Base-by-base conservation (phyloP, 2,329 filamentous ascomycete species). In the Trichoderma endophyticum region DNA sequence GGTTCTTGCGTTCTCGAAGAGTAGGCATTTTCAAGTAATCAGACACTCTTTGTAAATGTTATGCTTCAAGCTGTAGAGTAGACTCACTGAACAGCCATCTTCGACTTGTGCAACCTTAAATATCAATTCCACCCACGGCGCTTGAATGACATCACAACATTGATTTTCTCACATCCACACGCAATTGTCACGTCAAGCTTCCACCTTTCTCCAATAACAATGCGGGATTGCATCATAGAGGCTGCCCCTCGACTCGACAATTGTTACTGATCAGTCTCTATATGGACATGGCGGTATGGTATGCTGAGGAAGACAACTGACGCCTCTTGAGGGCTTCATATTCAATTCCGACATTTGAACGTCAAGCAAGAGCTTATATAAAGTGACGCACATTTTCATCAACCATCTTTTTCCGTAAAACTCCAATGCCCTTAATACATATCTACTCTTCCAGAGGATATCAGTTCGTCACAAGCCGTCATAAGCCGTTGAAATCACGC, bases 1-100 rank as follows among this genome's bases (percentile, higher is more conserved):
- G 73, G 3, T 71, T 59, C 63, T 73, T 75, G 30, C 68, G 71
- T 26, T 71, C 62, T 36, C 43, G 66, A 51, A 63, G 36, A 39
- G 71, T 67, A 67, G 68, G 56, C 71, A 73, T 71, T 68, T 32
- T 39, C 18, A 39, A 4, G 4, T 5, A n/a, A 2, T 68, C 21
- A 4, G 32, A 36, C 12, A 28, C 18, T 39, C 26, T n/a, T 3
- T 60, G 28, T 54, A 24, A 1, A 11, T 4, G 39, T 7, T 7
- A n/a, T n/a, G 39, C 39, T 43, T n/a, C 3, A 43, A 34, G 39
- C 15, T 43, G 39, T 43, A 43, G 36, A 39, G 15, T 18, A 18
- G 15, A 39, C 36, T 18, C 36, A 4, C 15, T 43, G 6, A 43
- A 43, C 7, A 9, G 39, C 39, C 39, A 43, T 43, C 39, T 9